Base-by-base conservation (phyloP, 495 filamentous ascomycete genomes). In the Haplographium delicatum region DNA sequence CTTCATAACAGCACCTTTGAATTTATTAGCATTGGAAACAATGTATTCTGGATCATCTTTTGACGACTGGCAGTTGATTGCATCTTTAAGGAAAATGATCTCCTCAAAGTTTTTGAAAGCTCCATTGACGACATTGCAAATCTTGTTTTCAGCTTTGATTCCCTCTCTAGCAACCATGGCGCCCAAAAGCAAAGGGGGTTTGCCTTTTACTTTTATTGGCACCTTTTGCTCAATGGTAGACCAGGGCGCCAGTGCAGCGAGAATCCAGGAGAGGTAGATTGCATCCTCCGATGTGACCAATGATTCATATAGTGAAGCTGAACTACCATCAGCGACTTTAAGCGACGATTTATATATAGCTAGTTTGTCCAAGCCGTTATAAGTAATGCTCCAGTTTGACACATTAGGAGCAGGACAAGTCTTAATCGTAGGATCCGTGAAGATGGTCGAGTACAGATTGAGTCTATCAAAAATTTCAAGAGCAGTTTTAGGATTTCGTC, bases 231-330 rank as follows among this genome's bases (percentile, higher is more conserved):
- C 72, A 1, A 85, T 70, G 38, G 69, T 72, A 1, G 78, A 74
- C 85, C 88, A 98, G 2, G 93, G 91, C 22, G 80, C 74, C 37
- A 94, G 68, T 4, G 89, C 78, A 4, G 81, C 78, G 13, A 93
- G 71, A 13, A 84, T 68, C 90, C 91, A 96, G 3, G 87, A 81
- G 39, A 81, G 70, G 56, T 84, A 90, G 1, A 58, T 46, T 22
- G 83, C 82, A 31, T 85, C 76, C 0, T 74, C 59, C 44, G 77
- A 76, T 16, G 71, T 73, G 13, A 88, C 67, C 0, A 91, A 72
- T 3, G 75, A 51, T 24, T 71, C 54, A 26, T 75, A 75, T 25
- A 83, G 77, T 9, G 62, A 72, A 18, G 61, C 69, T 45, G 59
- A 73, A 24, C 62, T 76, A 48, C 64, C 71, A 62, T 67, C 81